Base-by-base conservation (phyloP, 2,329 filamentous ascomycete species). In the Aotearoamyces nothofagi region DNA sequence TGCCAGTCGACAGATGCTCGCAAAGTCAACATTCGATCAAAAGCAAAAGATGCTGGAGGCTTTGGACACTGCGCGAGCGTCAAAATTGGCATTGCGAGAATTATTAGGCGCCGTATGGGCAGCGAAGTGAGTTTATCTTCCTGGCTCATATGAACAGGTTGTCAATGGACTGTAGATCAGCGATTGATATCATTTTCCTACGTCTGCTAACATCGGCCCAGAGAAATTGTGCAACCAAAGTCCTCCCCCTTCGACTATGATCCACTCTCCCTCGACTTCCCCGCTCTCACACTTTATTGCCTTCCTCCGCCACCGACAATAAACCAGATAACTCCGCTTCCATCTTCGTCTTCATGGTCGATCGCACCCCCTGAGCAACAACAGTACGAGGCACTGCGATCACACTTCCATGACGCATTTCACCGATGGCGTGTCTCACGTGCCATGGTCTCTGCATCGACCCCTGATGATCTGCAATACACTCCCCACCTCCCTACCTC, bases 1-100 rank as follows among this genome's bases (percentile, higher is more conserved):
- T 15, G 55, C 60, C 20, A 67, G 60, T 52, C 60, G 61, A 36
- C 63, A 67, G 37, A 52, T 57, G 24, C 50, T 60, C 14, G 63
- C 67, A 27, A 51, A 51, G 38, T 45, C 41, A 9, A 75, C 72
- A 36, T 60, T 73, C 37, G 79, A 77, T 42, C 61, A 63, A 45
- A 71, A 64, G 47, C 63, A 73, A 48, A 65, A 72, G 52, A 47
- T 72, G 39, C 60, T 66, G 25, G 80, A 84, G 43, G 77, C 80
- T 20, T 54, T 69, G 41, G 86, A 94, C 48, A 83, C 71, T n/a
- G 77, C 78, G 12, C 70, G 72, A 38, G 86, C 86, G 4, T 74
- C 86, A 13, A 83, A 93, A 55, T 56, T 94, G 48, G 84, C 87
- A 5, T 55, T 94, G 41, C 64, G 80, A 37, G 87, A 94, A 55